Base-by-base conservation (phyloP, 176 grass and related monocot genomes). In the Aegilops longissima region DNA sequence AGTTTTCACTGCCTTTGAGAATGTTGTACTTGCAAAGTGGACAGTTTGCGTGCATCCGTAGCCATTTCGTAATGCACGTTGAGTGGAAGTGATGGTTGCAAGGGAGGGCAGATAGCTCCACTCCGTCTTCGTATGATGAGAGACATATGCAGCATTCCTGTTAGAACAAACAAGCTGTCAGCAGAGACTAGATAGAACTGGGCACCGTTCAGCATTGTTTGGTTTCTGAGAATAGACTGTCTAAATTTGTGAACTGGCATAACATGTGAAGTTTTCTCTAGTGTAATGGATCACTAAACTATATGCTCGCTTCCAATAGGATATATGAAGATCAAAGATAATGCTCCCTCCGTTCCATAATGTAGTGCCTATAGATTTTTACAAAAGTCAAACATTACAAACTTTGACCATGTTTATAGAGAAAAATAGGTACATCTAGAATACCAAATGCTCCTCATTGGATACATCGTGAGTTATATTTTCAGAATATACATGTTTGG, bases 21-120 rank as follows among this genome's bases (percentile, higher is more conserved):
- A 97, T 97, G 90, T 97, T 97, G 72, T 93, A 94, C 88, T 97
- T 97, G 95, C 95, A 97, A 77, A 97, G 95, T 6, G 95, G 95
- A 42, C 95, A 97, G 44, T 87, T 97, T 8, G 95, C 95, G 69
- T 97, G 88, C 81, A 97, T 94, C 8, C 86, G 88, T 4, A 97
- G 78, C 95, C 95, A 97, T 88, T 94, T 97, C 11, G 91, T 82
- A 31, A 97, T 94, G 78, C 95, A 97, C 14, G 86, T 84, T 17
- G 88, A 94, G 29, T 97, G 95, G 88, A 94, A 97, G 65, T 97
- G 92, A 89, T 97, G 95, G 76, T 97, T 97, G 67, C 95, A 97
- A 76, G 95, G 95, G 80, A 97, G 92, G 40, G 95, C 95, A 81
- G 84, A 91, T 58, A 97, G 70, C 88, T 97, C 92, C 2, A 61